phyloP scores from a whole-genome alignment of 1,284 basidiomycete species.

The Phellopilus nigrolimitatus region DNA sequence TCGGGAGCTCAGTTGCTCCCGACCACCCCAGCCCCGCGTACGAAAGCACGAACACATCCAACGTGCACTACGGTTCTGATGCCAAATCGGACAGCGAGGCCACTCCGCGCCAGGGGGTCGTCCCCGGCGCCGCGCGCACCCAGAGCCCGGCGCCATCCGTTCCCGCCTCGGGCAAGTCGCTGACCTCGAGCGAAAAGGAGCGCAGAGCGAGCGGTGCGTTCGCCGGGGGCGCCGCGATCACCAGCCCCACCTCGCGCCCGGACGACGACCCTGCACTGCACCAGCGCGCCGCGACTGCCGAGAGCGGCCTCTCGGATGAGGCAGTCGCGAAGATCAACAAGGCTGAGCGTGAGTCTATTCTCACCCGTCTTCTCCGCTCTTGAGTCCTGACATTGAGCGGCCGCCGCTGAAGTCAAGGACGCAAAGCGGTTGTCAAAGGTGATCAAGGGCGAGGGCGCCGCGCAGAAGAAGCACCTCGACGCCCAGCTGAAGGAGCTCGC shows the following conservation, averaged over 20 bases:
- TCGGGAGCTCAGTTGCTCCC: no score
- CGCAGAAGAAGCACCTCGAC: slow-evolving; percentile 17
- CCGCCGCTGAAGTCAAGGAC: slow-evolving; percentile 15
- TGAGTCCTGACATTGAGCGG: neutral
- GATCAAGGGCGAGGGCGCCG: slow-evolving; percentile 20
- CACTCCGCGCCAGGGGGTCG: no score
- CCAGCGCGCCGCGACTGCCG: slow-evolving; percentile 15
- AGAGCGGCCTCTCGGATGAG: slow-evolving; percentile 3
- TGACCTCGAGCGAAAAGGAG: neutral
- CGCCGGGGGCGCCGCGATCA: slow-evolving; percentile 13
- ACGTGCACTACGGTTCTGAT: neutral
- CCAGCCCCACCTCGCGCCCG: slow-evolving; percentile 7
- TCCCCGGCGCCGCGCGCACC: neutral
- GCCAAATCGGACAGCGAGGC: neutral
- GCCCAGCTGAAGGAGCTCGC: slow-evolving; percentile 17
- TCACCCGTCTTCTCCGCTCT: neutral
- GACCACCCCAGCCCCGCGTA: slow-evolving; percentile 5
- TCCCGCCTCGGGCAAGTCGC: neutral
- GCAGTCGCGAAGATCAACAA: slow-evolving; percentile 15
- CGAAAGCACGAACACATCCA: neutral
- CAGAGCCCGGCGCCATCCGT: neutral
- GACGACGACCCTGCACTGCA: slow-evolving; percentile 5
- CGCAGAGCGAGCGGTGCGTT: slow-evolving; percentile 12
- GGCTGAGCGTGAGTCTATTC: slow-evolving; percentile 10
- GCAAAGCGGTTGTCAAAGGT: slow-evolving; percentile 20